Percentiles rank a stretch among this genome's conserved stretches.
These are phyloP conservation scores for Boletus sp. DNA, from an alignment of 768 basidiomycete species.

Conservation along the genomic window DNA sequence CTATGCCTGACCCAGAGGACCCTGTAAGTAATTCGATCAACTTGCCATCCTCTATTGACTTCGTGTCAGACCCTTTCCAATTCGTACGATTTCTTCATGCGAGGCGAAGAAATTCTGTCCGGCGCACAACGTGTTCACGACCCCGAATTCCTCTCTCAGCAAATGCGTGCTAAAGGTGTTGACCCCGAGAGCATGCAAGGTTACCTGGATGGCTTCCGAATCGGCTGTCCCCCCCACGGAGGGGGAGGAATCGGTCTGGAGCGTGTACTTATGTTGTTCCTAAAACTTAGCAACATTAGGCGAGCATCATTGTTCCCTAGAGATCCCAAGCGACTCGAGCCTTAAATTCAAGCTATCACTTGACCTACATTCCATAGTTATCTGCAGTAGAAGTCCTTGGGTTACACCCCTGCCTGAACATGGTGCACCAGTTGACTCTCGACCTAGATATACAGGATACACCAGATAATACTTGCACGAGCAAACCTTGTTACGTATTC, in stretches of 20 bases:
- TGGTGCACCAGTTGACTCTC: constrained; percentile 5
- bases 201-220: constrained; percentile 91
- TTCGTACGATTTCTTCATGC: constrained; percentile 99
- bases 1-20: constrained; percentile 95
- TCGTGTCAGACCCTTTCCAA: constrained; percentile 75
- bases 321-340: constrained; percentile 92
- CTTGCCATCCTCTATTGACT: constrained; percentile 2
- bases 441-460: constrained; percentile 20
- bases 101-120: constrained; percentile 97
- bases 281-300: constrained; percentile 95
- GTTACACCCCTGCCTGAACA: neutral
- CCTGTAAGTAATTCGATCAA: constrained; percentile 49
- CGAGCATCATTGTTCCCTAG: constrained; percentile 92
- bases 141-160: constrained; percentile 69
- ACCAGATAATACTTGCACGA: constrained; percentile 8
- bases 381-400: neutral
- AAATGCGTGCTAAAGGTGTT: constrained; percentile 85
- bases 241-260: constrained; percentile 96
- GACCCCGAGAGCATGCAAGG: constrained; percentile 89
- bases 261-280: constrained; percentile 95
- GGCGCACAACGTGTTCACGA: constrained; percentile 99
- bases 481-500: constrained; percentile 21
- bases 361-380: neutral
- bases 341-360: constrained; percentile 39
- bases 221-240: constrained; percentile 94